Percentiles rank a stretch among this genome's conserved stretches.
Evolutionary conservation across 2,329 filamentous ascomycete genomes (phyloP).

Genomic region (Apiospora pterosperma): DNA sequence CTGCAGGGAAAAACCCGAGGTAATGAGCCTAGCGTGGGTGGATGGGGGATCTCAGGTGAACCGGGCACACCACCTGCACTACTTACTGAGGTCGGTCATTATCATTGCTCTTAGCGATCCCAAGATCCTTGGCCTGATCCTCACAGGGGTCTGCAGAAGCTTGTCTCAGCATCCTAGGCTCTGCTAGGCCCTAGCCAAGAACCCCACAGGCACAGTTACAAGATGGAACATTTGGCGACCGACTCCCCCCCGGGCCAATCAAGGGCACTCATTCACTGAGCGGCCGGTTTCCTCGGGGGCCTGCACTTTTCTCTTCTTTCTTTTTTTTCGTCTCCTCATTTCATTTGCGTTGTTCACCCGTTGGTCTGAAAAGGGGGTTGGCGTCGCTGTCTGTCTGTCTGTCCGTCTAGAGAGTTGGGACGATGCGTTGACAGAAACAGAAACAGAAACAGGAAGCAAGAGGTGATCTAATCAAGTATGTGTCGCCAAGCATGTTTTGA

Average conservation of each 20-base stretch:
- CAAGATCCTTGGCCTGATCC: background rate
- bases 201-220: background rate
- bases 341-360: no score
- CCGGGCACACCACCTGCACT: background rate
- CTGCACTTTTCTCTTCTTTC: no score
- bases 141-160: background rate
- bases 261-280: no score
- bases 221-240: background rate
- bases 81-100: background rate
- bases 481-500: no score
- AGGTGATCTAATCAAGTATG: no score
- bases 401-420: no score
- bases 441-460: no score
- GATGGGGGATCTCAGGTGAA: background rate
- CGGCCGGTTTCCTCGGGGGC: background rate
- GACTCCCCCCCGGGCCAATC: background rate
- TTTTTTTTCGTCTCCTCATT: no score
- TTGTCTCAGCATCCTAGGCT: constrained; percentile 1
- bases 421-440: no score
- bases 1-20: background rate
- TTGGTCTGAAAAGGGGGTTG: no score
- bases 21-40: no score
- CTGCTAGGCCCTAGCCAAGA: background rate
- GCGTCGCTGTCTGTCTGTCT: no score
- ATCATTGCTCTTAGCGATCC: background rate